A percentile compares a stretch with the other conserved stretches of the same genome.
Evolutionary conservation across 441 rosid genomes (phyloP).

Genomic region (Macaranga tanarius): DNA sequence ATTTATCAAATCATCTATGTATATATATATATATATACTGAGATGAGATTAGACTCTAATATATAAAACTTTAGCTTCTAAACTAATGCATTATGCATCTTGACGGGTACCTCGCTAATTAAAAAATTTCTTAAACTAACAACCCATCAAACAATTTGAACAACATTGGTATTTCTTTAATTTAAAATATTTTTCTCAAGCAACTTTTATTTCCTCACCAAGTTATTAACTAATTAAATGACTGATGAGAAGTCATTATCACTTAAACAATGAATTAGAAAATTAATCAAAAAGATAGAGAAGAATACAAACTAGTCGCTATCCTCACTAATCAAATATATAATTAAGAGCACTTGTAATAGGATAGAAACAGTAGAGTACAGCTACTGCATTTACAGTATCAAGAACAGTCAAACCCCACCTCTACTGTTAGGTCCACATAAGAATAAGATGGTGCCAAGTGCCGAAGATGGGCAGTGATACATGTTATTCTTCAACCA

Average conservation of each 20-base stretch:
- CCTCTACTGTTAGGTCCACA: slow-evolving; percentile 1
- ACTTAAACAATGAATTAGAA: background rate
- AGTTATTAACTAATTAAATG: background rate
- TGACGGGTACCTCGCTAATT: too few relatives aligned
- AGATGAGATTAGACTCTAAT: too few relatives aligned
- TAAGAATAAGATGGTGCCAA: background rate
- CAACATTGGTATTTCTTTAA: too few relatives aligned
- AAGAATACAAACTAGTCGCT: slow-evolving; percentile 5
- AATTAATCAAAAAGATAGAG: background rate
- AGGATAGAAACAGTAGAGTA: background rate
- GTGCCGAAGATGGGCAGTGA: background rate
- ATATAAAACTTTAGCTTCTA: too few relatives aligned
- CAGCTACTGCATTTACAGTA: background rate
- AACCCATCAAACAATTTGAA: too few relatives aligned
- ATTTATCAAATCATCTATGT: too few relatives aligned
- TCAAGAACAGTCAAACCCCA: background rate
- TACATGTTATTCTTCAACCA: background rate
- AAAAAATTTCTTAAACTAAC: too few relatives aligned
- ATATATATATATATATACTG: too few relatives aligned
- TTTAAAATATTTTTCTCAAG: too few relatives aligned
- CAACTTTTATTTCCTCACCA: background rate
- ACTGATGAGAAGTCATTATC: background rate
- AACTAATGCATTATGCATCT: too few relatives aligned
- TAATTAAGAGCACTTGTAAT: background rate
- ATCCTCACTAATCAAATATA: background rate